Evolutionary conservation across 768 basidiomycete genomes (phyloP).

Genomic region (Mycena belliarum): DNA sequence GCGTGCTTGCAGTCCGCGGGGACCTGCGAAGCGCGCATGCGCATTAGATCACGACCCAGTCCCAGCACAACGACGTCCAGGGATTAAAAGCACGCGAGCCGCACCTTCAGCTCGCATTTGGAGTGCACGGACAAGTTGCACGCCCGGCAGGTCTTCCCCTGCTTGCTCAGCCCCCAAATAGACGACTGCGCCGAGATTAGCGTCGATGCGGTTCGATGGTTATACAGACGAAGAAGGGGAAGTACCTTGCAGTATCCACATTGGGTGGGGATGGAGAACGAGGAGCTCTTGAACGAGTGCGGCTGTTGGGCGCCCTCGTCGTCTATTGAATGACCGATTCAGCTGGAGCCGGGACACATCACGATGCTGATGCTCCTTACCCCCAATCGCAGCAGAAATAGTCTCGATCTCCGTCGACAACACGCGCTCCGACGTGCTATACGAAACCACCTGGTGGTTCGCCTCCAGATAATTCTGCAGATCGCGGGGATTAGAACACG

Average conservation of each 20-base stretch:
- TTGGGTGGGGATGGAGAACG: conserved; percentile 82
- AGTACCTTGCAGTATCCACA: conserved; percentile 81
- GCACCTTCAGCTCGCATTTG: conserved; percentile 89
- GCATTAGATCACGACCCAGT: conserved; percentile 3
- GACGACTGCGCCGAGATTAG: conserved; percentile 51
- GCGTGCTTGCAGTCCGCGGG: conserved; percentile 69
- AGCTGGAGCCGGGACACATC: background rate
- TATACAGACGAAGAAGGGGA: no score
- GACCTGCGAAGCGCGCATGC: conserved; percentile 48
- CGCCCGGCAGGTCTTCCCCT: conserved; percentile 79
- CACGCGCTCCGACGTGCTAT: conserved; percentile 54
- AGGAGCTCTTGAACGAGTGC: conserved; percentile 81
- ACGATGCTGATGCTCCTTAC: conserved; percentile 40
- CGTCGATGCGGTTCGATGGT: background rate
- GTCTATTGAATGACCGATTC: conserved; percentile 40
- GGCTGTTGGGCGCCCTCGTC: conserved; percentile 73
- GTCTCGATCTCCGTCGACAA: conserved; percentile 66
- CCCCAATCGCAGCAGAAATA: conserved; percentile 62
- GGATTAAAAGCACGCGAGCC: no score
- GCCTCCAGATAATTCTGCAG: conserved; percentile 63
- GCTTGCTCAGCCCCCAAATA: conserved; percentile 86
- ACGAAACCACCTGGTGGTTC: conserved; percentile 57
- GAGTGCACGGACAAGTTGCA: conserved; percentile 81
- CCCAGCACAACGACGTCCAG: no score
- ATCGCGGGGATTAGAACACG: conserved; percentile 21